Evolutionary conservation across 1,284 basidiomycete species (phyloP), one percentile per base, ranked within the genome.

Genomic region (Cystobasidium pallidum): DNA sequence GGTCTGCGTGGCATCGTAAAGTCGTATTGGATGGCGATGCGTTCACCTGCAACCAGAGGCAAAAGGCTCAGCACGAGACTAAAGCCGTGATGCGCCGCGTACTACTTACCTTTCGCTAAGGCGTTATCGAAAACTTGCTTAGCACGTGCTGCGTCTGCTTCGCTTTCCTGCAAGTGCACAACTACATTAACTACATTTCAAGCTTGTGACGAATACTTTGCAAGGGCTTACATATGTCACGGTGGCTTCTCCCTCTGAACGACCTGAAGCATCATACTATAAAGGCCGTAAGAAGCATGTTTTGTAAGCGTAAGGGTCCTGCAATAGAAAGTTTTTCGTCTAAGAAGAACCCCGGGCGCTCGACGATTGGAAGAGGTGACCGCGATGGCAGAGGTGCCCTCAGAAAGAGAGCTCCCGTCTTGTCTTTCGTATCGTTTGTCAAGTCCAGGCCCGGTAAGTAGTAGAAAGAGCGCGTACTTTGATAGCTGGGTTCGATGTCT

Each of bases 221-320:
- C 51, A 28, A 10, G 6, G 21, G 28, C 68, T 71, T 26, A 71
- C 88, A 83, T 89, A 97, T n/a, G 88, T 85, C 80, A 97, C 84
- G 75, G 88, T 86, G 32, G 91, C 94, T 71, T 87, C 84, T 73
- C 94, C 94, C 32, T 87, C 88, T 59, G 94, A 96, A 79, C 94
- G 90, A 77, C 94, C 94, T 78, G 92, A 94, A 79, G 90, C 89
- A 84, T 97, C 94, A 83, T 94, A 98, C 94, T 96, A 66, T 45
- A 64, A 72, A 51, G 72, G 72, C 11, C 47, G 43, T 15, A 52
- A 45, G 66, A 51, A 68, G 59, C 59, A 64, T 57, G 62, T 41
- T 47, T 39, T 51, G 62, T 64, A 64, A 64, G 62, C 30, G 47
- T n/a, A 63, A 24, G 10, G 47, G 62, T 36, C 62, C 62, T 64